Evolutionary conservation across 345 rosid species (phyloP).

Genomic region (Eutrema japonicum): DNA sequence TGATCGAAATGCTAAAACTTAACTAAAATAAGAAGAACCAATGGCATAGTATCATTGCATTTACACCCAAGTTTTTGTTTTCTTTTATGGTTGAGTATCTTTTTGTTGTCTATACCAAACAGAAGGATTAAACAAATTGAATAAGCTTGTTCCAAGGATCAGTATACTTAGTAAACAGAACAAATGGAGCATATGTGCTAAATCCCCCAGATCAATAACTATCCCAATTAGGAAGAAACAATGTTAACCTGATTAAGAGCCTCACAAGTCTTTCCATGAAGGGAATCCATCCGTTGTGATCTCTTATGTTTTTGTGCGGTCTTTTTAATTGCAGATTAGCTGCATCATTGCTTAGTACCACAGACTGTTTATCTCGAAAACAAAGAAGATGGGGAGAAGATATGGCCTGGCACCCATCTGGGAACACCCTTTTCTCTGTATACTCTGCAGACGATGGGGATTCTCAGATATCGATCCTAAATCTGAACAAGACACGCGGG

Average conservation of each 20-base stretch:
- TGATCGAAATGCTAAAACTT: not conserved
- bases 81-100: not conserved
- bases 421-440: slow-evolving; percentile 67
- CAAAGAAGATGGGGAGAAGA: slow-evolving; percentile 97
- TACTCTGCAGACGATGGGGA: slow-evolving; percentile 82
- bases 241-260: slow-evolving; percentile 5
- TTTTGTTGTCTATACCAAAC: slow-evolving; percentile 3
- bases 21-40: not conserved
- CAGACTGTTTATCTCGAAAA: slow-evolving; percentile 65
- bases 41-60: not conserved
- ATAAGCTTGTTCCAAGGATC: not conserved
- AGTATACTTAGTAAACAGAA: slow-evolving; percentile 9
- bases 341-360: slow-evolving; percentile 73
- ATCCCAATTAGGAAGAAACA: not conserved
- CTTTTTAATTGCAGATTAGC: slow-evolving; percentile 54
- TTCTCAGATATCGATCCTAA: slow-evolving; percentile 78
- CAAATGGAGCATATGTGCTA: not conserved
- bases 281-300: slow-evolving; percentile 6
- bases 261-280: slow-evolving; percentile 22
- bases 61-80: not conserved
- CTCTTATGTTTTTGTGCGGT: slow-evolving; percentile 3
- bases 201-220: not conserved
- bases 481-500: slow-evolving; percentile 70
- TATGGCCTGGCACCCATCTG: slow-evolving; percentile 87
- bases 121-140: slow-evolving; percentile 4